Conservation (phyloP, 345 rosid genomes). For the Gossypium stocksii region DNA sequence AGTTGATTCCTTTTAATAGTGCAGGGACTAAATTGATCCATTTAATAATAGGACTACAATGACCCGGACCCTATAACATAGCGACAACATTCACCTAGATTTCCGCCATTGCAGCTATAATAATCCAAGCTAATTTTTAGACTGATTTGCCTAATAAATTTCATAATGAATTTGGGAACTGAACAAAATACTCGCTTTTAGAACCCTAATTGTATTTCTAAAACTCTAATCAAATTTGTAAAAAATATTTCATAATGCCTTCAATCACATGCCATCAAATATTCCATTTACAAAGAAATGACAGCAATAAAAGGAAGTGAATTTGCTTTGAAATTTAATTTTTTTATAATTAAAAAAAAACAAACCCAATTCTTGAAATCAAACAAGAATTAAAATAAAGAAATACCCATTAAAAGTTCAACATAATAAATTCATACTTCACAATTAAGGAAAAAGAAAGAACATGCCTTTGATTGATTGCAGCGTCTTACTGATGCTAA, state of each 20-base stretch:
- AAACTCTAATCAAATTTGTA: neutral
- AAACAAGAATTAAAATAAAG: neutral
- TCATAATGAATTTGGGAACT: neutral
- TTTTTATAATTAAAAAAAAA: neutral
- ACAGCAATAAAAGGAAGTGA: neutral
- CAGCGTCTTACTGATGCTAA: neutral
- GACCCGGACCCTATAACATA: too few species aligned
- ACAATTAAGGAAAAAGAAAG: neutral
- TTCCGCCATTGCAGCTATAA: neutral
- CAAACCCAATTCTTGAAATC: neutral
- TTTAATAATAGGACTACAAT: too few species aligned
- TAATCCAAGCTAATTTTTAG: neutral
- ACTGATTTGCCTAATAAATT: neutral
- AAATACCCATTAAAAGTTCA: neutral
- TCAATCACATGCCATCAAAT: neutral
- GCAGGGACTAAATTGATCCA: too few species aligned
- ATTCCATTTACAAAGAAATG: neutral
- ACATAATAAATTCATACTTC: neutral
- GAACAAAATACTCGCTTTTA: neutral
- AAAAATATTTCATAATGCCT: neutral
- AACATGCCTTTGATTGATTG: conserved; percentile 1
- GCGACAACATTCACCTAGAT: neutral
- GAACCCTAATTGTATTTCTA: neutral
- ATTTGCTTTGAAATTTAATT: neutral
- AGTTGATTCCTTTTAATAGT: too few species aligned